Evolutionary conservation across 2,329 filamentous ascomycete genomes (phyloP).

Genomic region (Nakataea oryzae): DNA sequence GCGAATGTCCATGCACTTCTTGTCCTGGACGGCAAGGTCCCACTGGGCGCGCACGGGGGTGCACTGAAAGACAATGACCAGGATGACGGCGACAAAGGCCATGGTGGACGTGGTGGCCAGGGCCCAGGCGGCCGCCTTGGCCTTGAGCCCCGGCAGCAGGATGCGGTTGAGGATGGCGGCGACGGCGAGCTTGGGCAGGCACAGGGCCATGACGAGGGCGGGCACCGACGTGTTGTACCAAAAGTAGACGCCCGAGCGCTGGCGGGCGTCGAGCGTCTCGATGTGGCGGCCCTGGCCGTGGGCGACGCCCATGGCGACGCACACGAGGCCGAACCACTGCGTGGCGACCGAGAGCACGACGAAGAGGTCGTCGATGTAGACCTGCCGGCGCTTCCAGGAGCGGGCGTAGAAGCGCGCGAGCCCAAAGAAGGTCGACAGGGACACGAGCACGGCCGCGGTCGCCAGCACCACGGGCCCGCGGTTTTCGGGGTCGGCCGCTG

Average conservation of each 20-base stretch:
- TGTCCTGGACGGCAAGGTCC: background rate
- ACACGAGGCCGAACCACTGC: background rate
- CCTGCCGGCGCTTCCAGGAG: background rate
- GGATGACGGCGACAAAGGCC: background rate
- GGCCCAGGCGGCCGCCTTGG: background rate
- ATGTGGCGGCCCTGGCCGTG: background rate
- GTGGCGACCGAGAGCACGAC: background rate
- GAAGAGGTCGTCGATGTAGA: background rate
- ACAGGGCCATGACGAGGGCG: background rate
- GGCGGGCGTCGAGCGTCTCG: background rate
- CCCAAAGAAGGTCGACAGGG: background rate
- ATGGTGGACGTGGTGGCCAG: background rate
- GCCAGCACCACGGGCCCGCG: background rate
- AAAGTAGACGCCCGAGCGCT: background rate
- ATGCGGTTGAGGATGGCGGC: background rate
- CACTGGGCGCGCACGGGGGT: background rate
- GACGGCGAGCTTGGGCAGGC: background rate
- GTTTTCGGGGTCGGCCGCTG: background rate
- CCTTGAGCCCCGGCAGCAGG: background rate
- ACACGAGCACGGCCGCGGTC: background rate
- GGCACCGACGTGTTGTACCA: background rate
- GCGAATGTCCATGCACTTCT: background rate
- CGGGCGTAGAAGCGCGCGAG: background rate
- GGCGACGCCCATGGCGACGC: background rate
- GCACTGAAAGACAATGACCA: background rate